Conservation (phyloP, 371 early-diverging fungal species). For the Mortierella sp. region DNA sequence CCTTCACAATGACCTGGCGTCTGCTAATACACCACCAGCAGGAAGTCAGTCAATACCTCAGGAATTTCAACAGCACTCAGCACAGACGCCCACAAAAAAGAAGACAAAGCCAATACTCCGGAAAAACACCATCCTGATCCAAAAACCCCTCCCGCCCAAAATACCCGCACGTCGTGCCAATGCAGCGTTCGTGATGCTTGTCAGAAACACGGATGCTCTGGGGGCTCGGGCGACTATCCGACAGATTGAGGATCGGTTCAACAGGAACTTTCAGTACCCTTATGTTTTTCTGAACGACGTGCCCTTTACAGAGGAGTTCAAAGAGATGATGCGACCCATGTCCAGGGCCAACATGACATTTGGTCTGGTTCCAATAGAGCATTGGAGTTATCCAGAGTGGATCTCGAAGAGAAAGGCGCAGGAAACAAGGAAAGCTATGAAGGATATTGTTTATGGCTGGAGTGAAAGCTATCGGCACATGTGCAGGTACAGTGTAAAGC, state of each 20-base stretch:
- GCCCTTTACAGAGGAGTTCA: conserved; percentile 87
- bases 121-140: conserved; percentile 4
- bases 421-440: conserved; percentile 70
- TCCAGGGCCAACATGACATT: conserved; percentile 75
- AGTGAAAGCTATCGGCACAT: conserved; percentile 93
- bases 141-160: conserved; percentile 19
- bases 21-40: neutral
- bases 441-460: conserved; percentile 85
- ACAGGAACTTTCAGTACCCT: conserved; percentile 86
- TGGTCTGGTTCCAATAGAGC: conserved; percentile 79
- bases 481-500: conserved; percentile 76
- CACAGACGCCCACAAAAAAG: neutral
- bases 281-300: conserved; percentile 90
- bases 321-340: conserved; percentile 62
- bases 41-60: neutral
- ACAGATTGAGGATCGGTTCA: conserved; percentile 88
- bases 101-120: neutral
- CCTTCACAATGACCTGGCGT: neutral
- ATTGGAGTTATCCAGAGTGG: conserved; percentile 89
- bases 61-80: neutral
- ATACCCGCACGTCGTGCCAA: conserved; percentile 64
- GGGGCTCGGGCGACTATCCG: conserved; percentile 77
- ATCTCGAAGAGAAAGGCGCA: conserved; percentile 81
- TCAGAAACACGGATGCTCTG: conserved; percentile 83
- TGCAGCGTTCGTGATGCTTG: conserved; percentile 77